Evolutionary conservation across 2,329 filamentous ascomycete genomes (phyloP).

Genomic region (Xylariales sp.): DNA sequence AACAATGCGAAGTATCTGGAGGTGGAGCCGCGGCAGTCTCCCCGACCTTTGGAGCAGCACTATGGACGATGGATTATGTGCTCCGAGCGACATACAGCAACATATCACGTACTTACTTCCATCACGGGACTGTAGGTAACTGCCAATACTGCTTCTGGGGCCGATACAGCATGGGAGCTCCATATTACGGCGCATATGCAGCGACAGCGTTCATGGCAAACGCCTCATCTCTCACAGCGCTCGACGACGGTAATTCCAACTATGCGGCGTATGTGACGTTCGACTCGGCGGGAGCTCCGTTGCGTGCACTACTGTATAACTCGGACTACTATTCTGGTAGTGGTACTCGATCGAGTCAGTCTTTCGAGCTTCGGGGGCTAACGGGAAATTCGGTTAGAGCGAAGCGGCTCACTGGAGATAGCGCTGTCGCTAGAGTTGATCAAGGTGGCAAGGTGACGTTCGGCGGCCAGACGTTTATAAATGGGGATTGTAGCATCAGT

Average conservation of each 20-base stretch:
- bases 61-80: slow-evolving; percentile 64
- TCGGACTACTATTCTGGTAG: slow-evolving; percentile 56
- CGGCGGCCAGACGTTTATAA: slow-evolving; percentile 59
- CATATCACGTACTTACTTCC: slow-evolving; percentile 60
- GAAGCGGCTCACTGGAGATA: slow-evolving; percentile 59
- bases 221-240: slow-evolving; percentile 56
- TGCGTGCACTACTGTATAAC: slow-evolving; percentile 58
- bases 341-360: slow-evolving; percentile 52
- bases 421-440: slow-evolving; percentile 58
- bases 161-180: slow-evolving; percentile 60
- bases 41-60: slow-evolving; percentile 60
- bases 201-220: slow-evolving; percentile 59
- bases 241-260: slow-evolving; percentile 56
- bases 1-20: slow-evolving; percentile 48
- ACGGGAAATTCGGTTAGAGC: slow-evolving; percentile 52
- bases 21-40: slow-evolving; percentile 55
- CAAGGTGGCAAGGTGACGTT: slow-evolving; percentile 56
- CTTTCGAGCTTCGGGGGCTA: slow-evolving; percentile 58
- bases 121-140: slow-evolving; percentile 64
- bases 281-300: slow-evolving; percentile 51
- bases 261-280: slow-evolving; percentile 62
- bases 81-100: slow-evolving; percentile 52
- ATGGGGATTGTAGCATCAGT: slow-evolving; percentile 58
- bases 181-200: slow-evolving; percentile 64
- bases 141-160: slow-evolving; percentile 54